Percentiles rank a stretch among this genome's conserved stretches.
These are phyloP conservation scores for Ophiostoma novo-ulmi DNA, from an alignment of 2,329 filamentous ascomycete species.

Conservation along the genomic window DNA sequence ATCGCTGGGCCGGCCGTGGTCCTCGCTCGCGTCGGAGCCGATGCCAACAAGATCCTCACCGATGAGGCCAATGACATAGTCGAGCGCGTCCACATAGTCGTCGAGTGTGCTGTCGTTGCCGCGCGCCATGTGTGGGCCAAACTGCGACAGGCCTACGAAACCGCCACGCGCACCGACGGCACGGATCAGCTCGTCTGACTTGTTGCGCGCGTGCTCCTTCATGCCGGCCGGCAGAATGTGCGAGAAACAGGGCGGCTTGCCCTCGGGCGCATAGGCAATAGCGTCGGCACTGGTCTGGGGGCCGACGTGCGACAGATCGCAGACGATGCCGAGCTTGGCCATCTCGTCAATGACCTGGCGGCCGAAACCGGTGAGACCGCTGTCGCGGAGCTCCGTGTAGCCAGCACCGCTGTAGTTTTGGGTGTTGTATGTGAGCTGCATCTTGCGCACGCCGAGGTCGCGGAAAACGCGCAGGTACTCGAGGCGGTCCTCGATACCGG, in stretches of 20 bases:
- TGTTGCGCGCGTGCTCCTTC: conserved; percentile 38
- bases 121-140: conserved; percentile 38
- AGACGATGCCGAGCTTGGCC: conserved; percentile 36
- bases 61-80: conserved; percentile 37
- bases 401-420: conserved; percentile 40
- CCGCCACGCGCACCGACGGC: conserved; percentile 36
- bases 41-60: conserved; percentile 38
- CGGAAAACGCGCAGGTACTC: conserved; percentile 39
- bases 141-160: conserved; percentile 38
- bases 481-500: conserved; percentile 39
- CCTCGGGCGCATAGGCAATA: conserved; percentile 34
- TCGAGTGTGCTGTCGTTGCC: conserved; percentile 41
- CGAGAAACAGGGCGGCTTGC: conserved; percentile 39
- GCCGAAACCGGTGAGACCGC: conserved; percentile 37
- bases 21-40: conserved; percentile 39
- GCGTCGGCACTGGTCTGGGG: conserved; percentile 35
- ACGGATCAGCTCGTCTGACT: conserved; percentile 36
- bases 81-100: conserved; percentile 39
- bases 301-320: conserved; percentile 36
- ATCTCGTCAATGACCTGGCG: conserved; percentile 35
- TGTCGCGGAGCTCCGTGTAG: conserved; percentile 37
- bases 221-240: conserved; percentile 37
- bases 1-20: conserved; percentile 37
- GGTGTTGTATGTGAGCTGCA: conserved; percentile 42
- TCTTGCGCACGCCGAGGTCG: conserved; percentile 39